A percentile compares a stretch with the other conserved stretches of the same genome.
Conservation (phyloP, 805 yeast species). For the Lipomyces lipofer region DNA sequence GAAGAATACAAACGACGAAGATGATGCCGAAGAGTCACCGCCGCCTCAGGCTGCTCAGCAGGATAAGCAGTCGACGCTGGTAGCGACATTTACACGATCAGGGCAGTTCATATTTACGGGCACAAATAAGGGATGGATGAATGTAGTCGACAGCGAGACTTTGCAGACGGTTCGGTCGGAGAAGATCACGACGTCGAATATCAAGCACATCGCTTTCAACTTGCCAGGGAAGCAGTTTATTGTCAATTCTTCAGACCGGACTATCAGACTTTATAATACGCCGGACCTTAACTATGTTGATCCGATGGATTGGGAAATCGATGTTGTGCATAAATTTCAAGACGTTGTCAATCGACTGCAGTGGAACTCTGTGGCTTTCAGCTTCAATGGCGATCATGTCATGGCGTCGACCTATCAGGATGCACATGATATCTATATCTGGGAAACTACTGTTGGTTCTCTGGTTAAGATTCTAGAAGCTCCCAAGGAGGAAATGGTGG, state of each 20-base stretch:
- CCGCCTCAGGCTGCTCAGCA: slow-evolving; percentile 30
- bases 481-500: slow-evolving; percentile 81
- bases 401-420: slow-evolving; percentile 87
- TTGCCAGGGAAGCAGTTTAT: slow-evolving; percentile 49
- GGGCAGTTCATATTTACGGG: slow-evolving; percentile 68
- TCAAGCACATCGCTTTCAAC: slow-evolving; percentile 74
- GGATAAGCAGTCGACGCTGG: slow-evolving; percentile 49
- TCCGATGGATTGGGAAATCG: slow-evolving; percentile 52
- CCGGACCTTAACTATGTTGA: slow-evolving; percentile 38
- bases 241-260: slow-evolving; percentile 39
- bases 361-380: slow-evolving; percentile 81
- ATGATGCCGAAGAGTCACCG: slow-evolving; percentile 27
- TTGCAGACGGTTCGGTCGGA: slow-evolving; percentile 47
- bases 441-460: slow-evolving; percentile 92
- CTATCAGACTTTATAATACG: slow-evolving; percentile 37
- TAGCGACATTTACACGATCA: slow-evolving; percentile 51
- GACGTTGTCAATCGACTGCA: slow-evolving; percentile 85
- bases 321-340: slow-evolving; percentile 77
- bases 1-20: slow-evolving; percentile 7
- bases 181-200: slow-evolving; percentile 66
- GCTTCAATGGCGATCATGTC: slow-evolving; percentile 75
- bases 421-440: slow-evolving; percentile 83
- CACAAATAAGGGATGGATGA: slow-evolving; percentile 76
- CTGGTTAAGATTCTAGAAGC: slow-evolving; percentile 87
- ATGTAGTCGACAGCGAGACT: slow-evolving; percentile 42